These are phyloP conservation scores for Calendula officinalis DNA, from an alignment of 129 eudicot genomes.

Conservation along the genomic window DNA sequence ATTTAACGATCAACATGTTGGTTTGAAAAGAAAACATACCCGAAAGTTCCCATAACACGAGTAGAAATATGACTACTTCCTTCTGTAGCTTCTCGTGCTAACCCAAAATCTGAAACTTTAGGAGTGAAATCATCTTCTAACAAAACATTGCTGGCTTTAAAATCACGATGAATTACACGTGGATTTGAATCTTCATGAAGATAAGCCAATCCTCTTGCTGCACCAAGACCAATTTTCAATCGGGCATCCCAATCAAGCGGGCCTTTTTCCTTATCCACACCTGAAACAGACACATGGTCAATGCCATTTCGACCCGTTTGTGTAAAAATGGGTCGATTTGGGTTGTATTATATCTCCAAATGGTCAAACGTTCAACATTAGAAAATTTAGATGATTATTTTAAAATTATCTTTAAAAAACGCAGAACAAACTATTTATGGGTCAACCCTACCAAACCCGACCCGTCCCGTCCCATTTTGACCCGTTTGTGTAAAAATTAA, in stretches of 20 bases:
- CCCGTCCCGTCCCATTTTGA: neutral
- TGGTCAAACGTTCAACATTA: neutral
- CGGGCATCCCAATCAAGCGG: conserved; percentile 91
- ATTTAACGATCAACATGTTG: too few species aligned
- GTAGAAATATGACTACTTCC: conserved; percentile 82
- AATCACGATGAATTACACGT: conserved; percentile 87
- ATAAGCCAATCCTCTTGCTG: conserved; percentile 93
- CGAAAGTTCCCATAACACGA: conserved; percentile 93
- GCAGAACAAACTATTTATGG: too few species aligned
- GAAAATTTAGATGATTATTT: neutral
- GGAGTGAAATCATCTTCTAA: conserved; percentile 85
- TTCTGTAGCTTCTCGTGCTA: conserved; percentile 90
- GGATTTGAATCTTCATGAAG: conserved; percentile 97
- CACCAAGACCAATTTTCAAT: conserved; percentile 89
- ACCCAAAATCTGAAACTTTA: conserved; percentile 86
- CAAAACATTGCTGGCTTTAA: conserved; percentile 83
- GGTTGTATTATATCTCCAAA: neutral
- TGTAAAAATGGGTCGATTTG: neutral
- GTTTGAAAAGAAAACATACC: conserved; percentile 47
- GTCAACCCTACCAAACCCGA: too few species aligned
- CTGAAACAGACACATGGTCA: conserved; percentile 35
- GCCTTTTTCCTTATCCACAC: conserved; percentile 51
- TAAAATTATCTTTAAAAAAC: too few species aligned
- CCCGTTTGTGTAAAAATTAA: conserved; percentile 6
- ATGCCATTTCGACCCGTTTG: neutral